Conservation (phyloP, 2,329 filamentous ascomycete genomes). For the Ampelomyces quisqualis region DNA sequence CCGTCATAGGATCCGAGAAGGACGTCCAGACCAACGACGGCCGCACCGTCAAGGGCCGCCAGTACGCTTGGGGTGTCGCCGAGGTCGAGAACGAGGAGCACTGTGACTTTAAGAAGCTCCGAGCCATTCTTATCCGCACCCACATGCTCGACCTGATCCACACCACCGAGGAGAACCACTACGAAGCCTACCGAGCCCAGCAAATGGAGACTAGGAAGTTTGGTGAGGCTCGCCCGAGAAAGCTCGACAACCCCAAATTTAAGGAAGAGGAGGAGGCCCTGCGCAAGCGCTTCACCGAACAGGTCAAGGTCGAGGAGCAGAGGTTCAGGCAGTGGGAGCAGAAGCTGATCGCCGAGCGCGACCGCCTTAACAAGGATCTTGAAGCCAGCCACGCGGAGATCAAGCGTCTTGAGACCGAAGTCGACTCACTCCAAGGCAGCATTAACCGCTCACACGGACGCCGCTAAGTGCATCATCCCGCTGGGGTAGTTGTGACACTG, state of each 20-base stretch:
- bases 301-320: conserved; percentile 99
- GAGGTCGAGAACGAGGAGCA: conserved; percentile 99
- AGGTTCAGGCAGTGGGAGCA: conserved; percentile 99
- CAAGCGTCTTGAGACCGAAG: conserved; percentile 87
- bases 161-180: conserved; percentile 98
- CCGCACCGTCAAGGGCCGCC: conserved; percentile 96
- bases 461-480: conserved; percentile 59
- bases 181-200: conserved; percentile 97
- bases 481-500: conserved; percentile 16
- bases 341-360: conserved; percentile 98
- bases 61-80: conserved; percentile 98
- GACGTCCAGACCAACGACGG: conserved; percentile 96
- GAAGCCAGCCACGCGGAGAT: conserved; percentile 92
- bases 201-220: conserved; percentile 99
- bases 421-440: conserved; percentile 89
- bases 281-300: conserved; percentile 98
- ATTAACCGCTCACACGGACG: conserved; percentile 89
- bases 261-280: conserved; percentile 99
- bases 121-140: conserved; percentile 96
- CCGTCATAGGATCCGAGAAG: conserved; percentile 98
- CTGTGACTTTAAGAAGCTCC: conserved; percentile 99
- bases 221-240: conserved; percentile 92
- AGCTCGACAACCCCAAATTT: conserved; percentile 99
- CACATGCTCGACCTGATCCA: conserved; percentile 99
- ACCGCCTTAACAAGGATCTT: conserved; percentile 99